Conservation (phyloP, 176 grass and related monocot genomes). For the Oryza brachyantha region DNA sequence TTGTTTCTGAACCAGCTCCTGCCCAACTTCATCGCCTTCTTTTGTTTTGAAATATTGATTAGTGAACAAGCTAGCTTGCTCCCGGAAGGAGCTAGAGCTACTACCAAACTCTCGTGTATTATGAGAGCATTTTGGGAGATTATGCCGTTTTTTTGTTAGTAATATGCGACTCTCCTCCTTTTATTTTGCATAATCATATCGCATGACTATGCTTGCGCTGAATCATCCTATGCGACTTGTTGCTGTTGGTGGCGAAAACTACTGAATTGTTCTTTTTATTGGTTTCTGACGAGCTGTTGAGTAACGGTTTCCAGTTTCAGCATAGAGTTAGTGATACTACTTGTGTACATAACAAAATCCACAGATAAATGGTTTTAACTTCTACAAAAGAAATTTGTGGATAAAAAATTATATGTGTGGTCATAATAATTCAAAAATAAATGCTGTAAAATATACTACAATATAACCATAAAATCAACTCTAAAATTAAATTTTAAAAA, state of each 20-base stretch:
- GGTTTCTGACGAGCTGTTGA: background rate
- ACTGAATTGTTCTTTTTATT: background rate
- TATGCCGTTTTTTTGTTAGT: background rate
- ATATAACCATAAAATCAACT: no score
- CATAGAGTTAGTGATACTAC: background rate
- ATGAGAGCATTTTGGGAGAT: background rate
- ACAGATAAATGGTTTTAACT: background rate
- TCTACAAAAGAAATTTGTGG: no score
- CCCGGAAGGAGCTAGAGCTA: background rate
- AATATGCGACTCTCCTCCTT: background rate
- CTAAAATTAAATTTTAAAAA: no score
- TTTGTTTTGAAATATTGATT: background rate
- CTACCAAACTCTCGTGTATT: constrained; percentile 26
- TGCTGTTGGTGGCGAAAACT: background rate
- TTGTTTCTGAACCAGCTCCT: constrained; percentile 19
- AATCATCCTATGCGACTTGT: background rate
- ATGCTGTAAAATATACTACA: no score
- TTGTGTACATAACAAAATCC: background rate
- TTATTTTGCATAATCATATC: background rate
- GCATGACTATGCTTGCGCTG: background rate
- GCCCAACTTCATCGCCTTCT: background rate
- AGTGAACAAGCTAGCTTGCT: constrained; percentile 2
- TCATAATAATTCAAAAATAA: no score
- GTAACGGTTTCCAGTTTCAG: background rate
- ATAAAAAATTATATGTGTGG: no score